These are phyloP conservation scores for Pleochaeta shiraiana DNA, from an alignment of 2,329 filamentous ascomycete genomes.

Conservation along the genomic window DNA sequence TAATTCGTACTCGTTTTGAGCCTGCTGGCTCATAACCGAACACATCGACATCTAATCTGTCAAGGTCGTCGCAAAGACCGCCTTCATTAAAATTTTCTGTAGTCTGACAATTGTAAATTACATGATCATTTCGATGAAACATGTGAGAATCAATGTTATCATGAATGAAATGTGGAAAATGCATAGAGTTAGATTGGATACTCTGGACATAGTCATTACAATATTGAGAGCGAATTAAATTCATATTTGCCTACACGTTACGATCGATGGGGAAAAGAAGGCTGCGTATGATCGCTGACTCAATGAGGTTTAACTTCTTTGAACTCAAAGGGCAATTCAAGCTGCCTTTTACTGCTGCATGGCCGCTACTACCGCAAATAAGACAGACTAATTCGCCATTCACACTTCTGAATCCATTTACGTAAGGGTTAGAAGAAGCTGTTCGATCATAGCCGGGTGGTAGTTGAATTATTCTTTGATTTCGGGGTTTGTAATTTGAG, in stretches of 20 bases:
- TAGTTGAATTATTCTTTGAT: neutral
- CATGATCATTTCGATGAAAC: neutral
- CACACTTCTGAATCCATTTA: neutral
- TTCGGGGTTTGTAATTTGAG: neutral
- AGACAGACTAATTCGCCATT: neutral
- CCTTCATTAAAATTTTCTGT: neutral
- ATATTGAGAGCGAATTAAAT: neutral
- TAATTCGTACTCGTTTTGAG: neutral
- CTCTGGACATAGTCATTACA: neutral
- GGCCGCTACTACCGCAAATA: neutral
- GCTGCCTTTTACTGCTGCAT: neutral
- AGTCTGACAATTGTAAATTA: neutral
- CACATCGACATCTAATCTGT: neutral
- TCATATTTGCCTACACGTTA: neutral
- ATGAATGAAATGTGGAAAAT: neutral
- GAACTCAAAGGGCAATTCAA: neutral
- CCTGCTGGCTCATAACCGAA: slow-evolving; percentile 3
- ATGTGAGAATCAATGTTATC: slow-evolving; percentile 1
- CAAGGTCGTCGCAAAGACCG: neutral
- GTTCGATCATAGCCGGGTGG: neutral
- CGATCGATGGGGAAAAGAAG: neutral
- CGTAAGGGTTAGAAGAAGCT: neutral
- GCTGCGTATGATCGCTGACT: neutral
- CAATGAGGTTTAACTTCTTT: neutral
- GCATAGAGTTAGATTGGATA: no score